Evolutionary conservation across 208 protist species (phyloP), one percentile per base, ranked within the genome.

Genomic region (Trypanosoma theileri): DNA sequence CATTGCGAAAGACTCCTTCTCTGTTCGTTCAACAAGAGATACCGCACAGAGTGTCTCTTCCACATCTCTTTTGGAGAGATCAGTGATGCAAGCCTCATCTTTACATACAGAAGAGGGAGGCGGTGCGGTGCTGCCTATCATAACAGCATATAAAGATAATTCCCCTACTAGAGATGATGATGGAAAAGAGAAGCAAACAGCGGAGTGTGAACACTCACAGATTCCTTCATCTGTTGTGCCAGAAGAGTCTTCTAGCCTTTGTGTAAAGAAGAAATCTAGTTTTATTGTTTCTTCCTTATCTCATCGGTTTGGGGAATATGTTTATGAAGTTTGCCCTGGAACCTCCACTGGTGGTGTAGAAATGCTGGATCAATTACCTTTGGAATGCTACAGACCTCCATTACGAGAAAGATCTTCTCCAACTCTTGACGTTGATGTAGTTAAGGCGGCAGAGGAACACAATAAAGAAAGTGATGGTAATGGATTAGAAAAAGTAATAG

Each of bases 261-360:
- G 8, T 22, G 51, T 60, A 6, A 12, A 72, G 22, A 10, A 13
- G 21, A 19, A 11, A 13, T 14, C 46, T 16, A 50, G 31, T 24
- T 10, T 1, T 8, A 24, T 19, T n/a, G 8, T n/a, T 17, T 1
- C 8, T 6, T 31, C 13, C 0, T 41, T 7, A 7, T 69, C 69
- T 21, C 69, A 69, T 50, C 62, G 54, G n/a, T 69, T 75, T 75
- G 69, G 69, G 22, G 56, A 45, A 7, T 75, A 64, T 21, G 42
- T 68, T 14, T 75, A 75, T 46, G 69, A 62, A 41, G n/a, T 57
- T 21, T 17, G 44, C 11, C 8, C 42, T 51, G 44, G 35, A 44
- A 28, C 48, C 12, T 41, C 35, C 12, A 50, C 35, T 56, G 22
- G 10, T 40, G 45, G 45, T 8, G 12, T 50, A 4, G 44, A 31